These are phyloP conservation scores for Sclerotinia glacialis DNA, from an alignment of 2,329 filamentous ascomycete genomes.

Conservation along the genomic window DNA sequence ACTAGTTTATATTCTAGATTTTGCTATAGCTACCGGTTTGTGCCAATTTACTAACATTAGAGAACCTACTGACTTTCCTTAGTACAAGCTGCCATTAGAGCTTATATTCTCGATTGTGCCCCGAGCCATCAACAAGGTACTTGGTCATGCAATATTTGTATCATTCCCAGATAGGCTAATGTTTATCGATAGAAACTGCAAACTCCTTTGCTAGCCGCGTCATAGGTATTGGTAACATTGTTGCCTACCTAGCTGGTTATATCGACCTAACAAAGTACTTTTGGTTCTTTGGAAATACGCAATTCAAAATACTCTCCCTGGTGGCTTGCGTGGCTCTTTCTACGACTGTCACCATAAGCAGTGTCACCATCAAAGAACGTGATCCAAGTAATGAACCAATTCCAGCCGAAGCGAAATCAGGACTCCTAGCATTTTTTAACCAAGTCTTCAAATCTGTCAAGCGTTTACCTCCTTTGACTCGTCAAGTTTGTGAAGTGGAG, in stretches of 20 bases:
- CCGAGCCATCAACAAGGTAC: slow-evolving; percentile 80
- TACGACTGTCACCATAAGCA: slow-evolving; percentile 68
- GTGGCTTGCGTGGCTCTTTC: slow-evolving; percentile 74
- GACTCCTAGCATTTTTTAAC: slow-evolving; percentile 75
- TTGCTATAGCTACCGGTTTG: slow-evolving; percentile 87
- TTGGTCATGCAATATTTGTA: slow-evolving; percentile 15
- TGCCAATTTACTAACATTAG: slow-evolving; percentile 22
- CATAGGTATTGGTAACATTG: slow-evolving; percentile 83
- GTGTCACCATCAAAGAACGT: slow-evolving; percentile 67
- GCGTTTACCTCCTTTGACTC: slow-evolving; percentile 76
- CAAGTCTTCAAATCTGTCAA: slow-evolving; percentile 74
- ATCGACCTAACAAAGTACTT: slow-evolving; percentile 71
- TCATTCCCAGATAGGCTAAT: neutral
- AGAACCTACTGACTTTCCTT: slow-evolving; percentile 23
- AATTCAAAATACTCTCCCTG: slow-evolving; percentile 89
- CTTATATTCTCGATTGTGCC: slow-evolving; percentile 90
- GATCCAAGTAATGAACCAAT: slow-evolving; percentile 73
- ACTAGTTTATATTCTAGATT: slow-evolving; percentile 87
- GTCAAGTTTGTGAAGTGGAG: slow-evolving; percentile 76
- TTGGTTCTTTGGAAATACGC: slow-evolving; percentile 78
- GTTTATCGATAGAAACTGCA: slow-evolving; percentile 50
- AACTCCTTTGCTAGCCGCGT: slow-evolving; percentile 93
- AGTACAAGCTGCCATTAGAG: slow-evolving; percentile 87
- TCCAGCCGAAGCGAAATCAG: slow-evolving; percentile 56
- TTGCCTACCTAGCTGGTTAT: slow-evolving; percentile 86